These are phyloP conservation scores for Penicillium canariense DNA, from an alignment of 495 filamentous ascomycete species.

Conservation along the genomic window DNA sequence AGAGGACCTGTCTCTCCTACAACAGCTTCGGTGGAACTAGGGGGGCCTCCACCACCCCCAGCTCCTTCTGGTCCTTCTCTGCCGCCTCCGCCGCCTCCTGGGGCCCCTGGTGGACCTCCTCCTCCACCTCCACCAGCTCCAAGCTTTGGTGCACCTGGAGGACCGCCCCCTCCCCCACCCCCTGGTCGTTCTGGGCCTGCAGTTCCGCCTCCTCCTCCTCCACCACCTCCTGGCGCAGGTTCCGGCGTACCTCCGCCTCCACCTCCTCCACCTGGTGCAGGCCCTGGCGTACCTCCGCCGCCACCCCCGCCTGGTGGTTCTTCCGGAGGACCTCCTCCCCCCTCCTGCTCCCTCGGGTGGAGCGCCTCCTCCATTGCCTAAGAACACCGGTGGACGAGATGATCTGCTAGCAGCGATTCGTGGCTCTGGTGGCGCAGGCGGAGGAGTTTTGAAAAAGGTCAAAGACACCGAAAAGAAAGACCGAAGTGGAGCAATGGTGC, in stretches of 20 bases:
- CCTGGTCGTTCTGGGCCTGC: conserved; percentile 26
- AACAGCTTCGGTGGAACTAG: neutral
- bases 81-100: conserved; percentile 34
- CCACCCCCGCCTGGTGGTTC: conserved; percentile 44
- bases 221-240: conserved; percentile 30
- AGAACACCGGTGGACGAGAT: conserved; percentile 50
- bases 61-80: conserved; percentile 16
- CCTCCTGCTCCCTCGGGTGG: conserved; percentile 61
- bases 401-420: conserved; percentile 82
- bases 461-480: conserved; percentile 73
- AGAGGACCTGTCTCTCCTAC: conserved; percentile 26
- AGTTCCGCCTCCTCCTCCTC: conserved; percentile 49
- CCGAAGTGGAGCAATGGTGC: conserved; percentile 69
- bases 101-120: conserved; percentile 40
- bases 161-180: conserved; percentile 39
- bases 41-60: conserved; percentile 17
- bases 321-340: conserved; percentile 60
- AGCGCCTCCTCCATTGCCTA: conserved; percentile 56
- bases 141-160: conserved; percentile 30
- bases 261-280: conserved; percentile 29
- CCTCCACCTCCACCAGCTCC: conserved; percentile 47
- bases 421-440: conserved; percentile 66
- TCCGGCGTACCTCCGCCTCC: conserved; percentile 35
- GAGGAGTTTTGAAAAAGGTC: conserved; percentile 76
- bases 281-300: conserved; percentile 34